These are phyloP conservation scores for Pseudogymnoascus verrucosus DNA, from an alignment of 2,329 filamentous ascomycete genomes.

Conservation along the genomic window DNA sequence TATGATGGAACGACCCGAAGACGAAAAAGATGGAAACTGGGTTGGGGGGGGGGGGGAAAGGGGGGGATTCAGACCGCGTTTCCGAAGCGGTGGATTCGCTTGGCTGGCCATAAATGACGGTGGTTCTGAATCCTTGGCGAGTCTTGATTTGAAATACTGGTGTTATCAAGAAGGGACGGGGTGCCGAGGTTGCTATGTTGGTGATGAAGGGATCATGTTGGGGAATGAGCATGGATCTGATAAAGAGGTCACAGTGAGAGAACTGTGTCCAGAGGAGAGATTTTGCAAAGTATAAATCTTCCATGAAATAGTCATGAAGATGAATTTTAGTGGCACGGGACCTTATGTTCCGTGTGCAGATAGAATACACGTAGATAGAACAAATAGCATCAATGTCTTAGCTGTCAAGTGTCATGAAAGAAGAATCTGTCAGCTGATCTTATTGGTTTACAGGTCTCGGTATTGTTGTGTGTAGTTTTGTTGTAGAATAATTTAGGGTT, in stretches of 20 bases:
- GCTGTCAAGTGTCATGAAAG: neutral
- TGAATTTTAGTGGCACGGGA: neutral
- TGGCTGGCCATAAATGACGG: constrained; percentile 3
- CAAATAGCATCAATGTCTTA: constrained; percentile 7
- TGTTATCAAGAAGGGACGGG: neutral
- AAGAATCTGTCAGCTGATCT: neutral
- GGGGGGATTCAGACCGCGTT: neutral
- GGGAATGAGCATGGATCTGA: neutral
- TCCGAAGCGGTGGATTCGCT: constrained; percentile 1
- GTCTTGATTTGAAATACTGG: neutral
- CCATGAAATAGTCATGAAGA: constrained; percentile 1
- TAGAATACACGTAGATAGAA: constrained; percentile 10
- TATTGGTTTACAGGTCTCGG: neutral
- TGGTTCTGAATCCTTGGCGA: neutral
- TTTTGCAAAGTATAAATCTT: neutral
- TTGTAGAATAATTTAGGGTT: neutral
- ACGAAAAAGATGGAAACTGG: constrained; percentile 4
- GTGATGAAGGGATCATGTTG: neutral
- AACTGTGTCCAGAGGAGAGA: neutral
- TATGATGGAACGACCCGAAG: constrained; percentile 5
- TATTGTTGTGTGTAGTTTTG: neutral
- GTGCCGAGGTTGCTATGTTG: neutral
- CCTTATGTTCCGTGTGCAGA: neutral
- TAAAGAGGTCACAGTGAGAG: constrained; percentile 4
- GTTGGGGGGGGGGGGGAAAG: neutral